These are phyloP conservation scores for Saccharomyces pastorianus DNA, from an alignment of 1,139 yeast genomes.

Conservation along the genomic window DNA sequence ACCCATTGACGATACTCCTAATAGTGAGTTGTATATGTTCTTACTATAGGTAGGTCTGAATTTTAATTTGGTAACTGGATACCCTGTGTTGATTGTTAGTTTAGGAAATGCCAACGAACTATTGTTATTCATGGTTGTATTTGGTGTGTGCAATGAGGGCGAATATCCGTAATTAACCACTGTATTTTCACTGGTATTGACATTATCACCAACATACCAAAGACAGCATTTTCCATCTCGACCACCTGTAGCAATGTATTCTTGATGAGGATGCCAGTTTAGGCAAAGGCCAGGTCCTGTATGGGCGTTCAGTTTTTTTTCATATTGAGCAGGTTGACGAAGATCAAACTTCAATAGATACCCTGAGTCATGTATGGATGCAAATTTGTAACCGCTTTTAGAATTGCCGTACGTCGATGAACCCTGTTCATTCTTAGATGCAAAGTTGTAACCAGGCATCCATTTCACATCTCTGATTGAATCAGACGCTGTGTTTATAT, in stretches of 20 bases:
- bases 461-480: constrained; percentile 31
- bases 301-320: constrained; percentile 77
- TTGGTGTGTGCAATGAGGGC: constrained; percentile 5
- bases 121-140: constrained; percentile 18
- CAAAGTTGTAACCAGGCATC: constrained; percentile 28
- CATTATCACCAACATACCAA: constrained; percentile 32
- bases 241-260: constrained; percentile 85
- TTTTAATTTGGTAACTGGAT: constrained; percentile 50
- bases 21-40: constrained; percentile 41
- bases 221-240: constrained; percentile 50
- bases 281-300: constrained; percentile 84
- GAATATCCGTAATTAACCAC: constrained; percentile 4
- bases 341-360: constrained; percentile 78
- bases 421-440: constrained; percentile 6
- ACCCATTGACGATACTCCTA: constrained; percentile 71
- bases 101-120: constrained; percentile 47
- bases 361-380: constrained; percentile 86
- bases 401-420: constrained; percentile 7
- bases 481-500: constrained; percentile 40
- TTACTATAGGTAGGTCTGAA: constrained; percentile 38
- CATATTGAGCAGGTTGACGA: constrained; percentile 50
- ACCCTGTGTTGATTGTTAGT: constrained; percentile 64
- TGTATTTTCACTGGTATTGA: constrained; percentile 21
- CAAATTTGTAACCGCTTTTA: constrained; percentile 40
- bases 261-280: constrained; percentile 81